phyloP scores from a whole-genome alignment of 352 stramenopile genomes.

The Phytophthora foliorum region DNA sequence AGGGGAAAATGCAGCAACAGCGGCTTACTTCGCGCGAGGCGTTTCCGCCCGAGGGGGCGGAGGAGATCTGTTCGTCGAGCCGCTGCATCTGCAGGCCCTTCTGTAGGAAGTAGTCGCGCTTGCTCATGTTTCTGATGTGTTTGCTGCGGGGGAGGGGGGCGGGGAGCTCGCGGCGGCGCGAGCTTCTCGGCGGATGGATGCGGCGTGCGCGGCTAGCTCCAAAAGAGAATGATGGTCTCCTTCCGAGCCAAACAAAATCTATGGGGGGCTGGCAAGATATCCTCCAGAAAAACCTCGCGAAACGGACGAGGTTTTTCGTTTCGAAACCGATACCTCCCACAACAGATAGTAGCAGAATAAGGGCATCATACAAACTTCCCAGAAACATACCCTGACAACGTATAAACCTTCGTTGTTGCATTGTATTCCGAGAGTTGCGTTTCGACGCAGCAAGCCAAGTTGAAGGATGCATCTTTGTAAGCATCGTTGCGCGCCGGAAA shows the following conservation, averaged over 20 bases:
- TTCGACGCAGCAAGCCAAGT: background rate
- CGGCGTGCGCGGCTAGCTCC: constrained; percentile 25
- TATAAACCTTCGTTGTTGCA: background rate
- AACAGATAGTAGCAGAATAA: background rate
- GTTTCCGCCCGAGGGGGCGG: constrained; percentile 41
- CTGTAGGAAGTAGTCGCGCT: constrained; percentile 86
- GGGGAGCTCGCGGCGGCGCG: constrained; percentile 15
- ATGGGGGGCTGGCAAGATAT: constrained; percentile 38
- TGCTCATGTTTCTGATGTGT: constrained; percentile 80
- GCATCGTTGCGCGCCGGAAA: too few species aligned
- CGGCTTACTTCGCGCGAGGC: constrained; percentile 66
- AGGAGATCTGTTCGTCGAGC: constrained; percentile 66
- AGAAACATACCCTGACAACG: background rate
- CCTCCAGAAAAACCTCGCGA: constrained; percentile 36
- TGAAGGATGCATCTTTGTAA: too few species aligned
- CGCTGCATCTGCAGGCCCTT: constrained; percentile 87
- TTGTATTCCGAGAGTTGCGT: background rate
- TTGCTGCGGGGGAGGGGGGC: constrained; percentile 26
- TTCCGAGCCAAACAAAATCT: constrained; percentile 45
- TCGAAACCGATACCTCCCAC: constrained; percentile 1
- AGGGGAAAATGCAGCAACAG: background rate
- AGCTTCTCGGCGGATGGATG: constrained; percentile 20
- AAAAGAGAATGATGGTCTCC: constrained; percentile 47
- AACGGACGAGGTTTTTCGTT: constrained; percentile 34
- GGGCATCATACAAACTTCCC: background rate